phyloP scores from a whole-genome alignment of 2,329 filamentous ascomycete genomes.

The Beauveria sp. region DNA sequence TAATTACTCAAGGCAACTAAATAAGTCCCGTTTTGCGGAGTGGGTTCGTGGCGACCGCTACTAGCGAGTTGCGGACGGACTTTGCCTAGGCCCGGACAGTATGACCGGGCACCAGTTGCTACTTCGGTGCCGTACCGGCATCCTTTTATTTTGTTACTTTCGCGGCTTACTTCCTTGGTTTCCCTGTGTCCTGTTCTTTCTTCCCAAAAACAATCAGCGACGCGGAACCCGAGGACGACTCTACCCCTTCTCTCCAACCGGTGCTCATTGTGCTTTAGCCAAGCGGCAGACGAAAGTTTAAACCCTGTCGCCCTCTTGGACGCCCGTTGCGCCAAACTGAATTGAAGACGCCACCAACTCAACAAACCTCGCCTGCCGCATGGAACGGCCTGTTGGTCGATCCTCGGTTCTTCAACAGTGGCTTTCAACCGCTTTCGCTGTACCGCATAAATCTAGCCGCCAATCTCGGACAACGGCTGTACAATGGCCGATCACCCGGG shows the following conservation, averaged over 20 bases:
- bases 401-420: not conserved
- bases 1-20: not conserved
- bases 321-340: not conserved
- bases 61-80: not conserved
- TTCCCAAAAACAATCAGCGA: not conserved
- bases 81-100: slow-evolving; percentile 6
- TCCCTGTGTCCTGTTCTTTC: not conserved
- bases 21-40: not conserved
- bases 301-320: not conserved
- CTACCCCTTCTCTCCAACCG: not conserved
- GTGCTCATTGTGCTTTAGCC: no score
- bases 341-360: not conserved
- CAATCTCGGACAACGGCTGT: not conserved
- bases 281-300: not conserved
- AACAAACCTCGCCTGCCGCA: not conserved
- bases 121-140: slow-evolving; percentile 10
- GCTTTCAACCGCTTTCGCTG: not conserved
- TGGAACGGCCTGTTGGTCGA: not conserved
- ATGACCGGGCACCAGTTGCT: not conserved
- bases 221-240: not conserved
- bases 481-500: slow-evolving; percentile 4
- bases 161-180: not conserved
- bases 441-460: not conserved
- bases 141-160: not conserved
- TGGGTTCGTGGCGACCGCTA: slow-evolving; percentile 4